These are phyloP conservation scores for Aspergillus alliaceus DNA, from an alignment of 2,329 filamentous ascomycete species.

Conservation along the genomic window DNA sequence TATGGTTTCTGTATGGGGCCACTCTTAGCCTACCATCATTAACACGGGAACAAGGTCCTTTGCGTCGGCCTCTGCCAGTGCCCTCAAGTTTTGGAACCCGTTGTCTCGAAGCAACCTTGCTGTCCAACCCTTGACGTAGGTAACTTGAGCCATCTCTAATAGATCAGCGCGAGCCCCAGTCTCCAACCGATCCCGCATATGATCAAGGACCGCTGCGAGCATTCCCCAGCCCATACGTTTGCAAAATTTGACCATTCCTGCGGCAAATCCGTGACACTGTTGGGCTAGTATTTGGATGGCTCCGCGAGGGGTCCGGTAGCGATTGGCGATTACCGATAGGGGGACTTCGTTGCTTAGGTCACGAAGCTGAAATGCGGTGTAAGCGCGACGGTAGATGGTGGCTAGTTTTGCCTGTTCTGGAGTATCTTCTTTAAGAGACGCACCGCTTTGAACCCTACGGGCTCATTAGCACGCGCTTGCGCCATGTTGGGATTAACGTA, in stretches of 20 bases:
- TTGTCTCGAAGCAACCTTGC: conserved; percentile 75
- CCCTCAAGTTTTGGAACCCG: conserved; percentile 67
- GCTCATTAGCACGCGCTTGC: conserved; percentile 6
- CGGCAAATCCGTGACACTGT: conserved; percentile 75
- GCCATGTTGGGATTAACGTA: conserved; percentile 34
- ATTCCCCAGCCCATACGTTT: conserved; percentile 75
- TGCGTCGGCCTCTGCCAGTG: conserved; percentile 68
- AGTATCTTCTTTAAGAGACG: conserved; percentile 61
- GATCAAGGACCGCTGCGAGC: conserved; percentile 69
- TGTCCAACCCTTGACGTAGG: conserved; percentile 75
- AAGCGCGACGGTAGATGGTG: conserved; percentile 70
- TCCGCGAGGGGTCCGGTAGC: conserved; percentile 70
- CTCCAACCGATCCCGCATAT: conserved; percentile 72
- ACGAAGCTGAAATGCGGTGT: conserved; percentile 73
- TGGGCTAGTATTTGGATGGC: conserved; percentile 71
- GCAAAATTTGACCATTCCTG: conserved; percentile 78
- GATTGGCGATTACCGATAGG: conserved; percentile 66
- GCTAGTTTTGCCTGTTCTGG: conserved; percentile 60
- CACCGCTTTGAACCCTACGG: conserved; percentile 64
- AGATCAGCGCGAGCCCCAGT: conserved; percentile 71
- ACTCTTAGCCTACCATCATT: conserved; percentile 57
- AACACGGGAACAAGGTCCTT: conserved; percentile 70
- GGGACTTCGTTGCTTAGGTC: conserved; percentile 77
- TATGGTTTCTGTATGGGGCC: background rate
- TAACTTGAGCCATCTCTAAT: conserved; percentile 68